Percentiles rank a stretch among this genome's conserved stretches.
phyloP scores from a whole-genome alignment of 805 yeast species.

The Metschnikowia continentalis region DNA sequence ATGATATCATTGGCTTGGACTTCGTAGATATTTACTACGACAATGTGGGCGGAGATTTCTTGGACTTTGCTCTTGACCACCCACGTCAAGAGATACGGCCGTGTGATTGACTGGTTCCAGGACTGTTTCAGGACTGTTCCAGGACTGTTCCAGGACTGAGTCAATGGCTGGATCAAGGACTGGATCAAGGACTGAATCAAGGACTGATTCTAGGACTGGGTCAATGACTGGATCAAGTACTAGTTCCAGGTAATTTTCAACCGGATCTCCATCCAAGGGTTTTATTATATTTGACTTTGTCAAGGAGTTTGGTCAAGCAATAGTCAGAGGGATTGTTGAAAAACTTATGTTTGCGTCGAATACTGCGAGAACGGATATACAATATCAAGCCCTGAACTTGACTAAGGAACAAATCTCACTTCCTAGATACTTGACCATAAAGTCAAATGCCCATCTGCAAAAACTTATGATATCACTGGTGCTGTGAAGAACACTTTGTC shows the following conservation, averaged over 20 bases:
- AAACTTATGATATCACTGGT: constrained; percentile 22
- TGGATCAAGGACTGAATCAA: no score
- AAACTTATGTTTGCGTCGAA: no score
- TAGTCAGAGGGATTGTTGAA: constrained; percentile 2
- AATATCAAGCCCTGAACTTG: no score
- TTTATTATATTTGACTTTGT: constrained; percentile 46
- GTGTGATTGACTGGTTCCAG: constrained; percentile 57
- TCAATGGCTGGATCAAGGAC: background rate
- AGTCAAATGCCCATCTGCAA: no score
- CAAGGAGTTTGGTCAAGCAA: constrained; percentile 35
- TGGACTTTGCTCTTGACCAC: constrained; percentile 40
- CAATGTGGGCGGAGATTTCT: constrained; percentile 59
- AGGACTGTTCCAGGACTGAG: no score
- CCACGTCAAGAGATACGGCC: constrained; percentile 37
- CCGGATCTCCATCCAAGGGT: constrained; percentile 49
- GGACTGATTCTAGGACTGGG: no score
- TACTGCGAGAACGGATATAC: no score
- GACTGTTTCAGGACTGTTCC: no score
- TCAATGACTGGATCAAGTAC: constrained; percentile 31
- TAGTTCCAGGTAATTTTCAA: constrained; percentile 45
- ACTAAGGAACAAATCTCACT: no score
- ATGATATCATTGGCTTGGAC: constrained; percentile 38
- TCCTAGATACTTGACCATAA: no score
- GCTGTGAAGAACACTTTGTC: constrained; percentile 36
- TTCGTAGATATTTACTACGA: constrained; percentile 54